These are phyloP conservation scores for Euphrasia arctica DNA, from an alignment of 305 asterid species.

Conservation along the genomic window DNA sequence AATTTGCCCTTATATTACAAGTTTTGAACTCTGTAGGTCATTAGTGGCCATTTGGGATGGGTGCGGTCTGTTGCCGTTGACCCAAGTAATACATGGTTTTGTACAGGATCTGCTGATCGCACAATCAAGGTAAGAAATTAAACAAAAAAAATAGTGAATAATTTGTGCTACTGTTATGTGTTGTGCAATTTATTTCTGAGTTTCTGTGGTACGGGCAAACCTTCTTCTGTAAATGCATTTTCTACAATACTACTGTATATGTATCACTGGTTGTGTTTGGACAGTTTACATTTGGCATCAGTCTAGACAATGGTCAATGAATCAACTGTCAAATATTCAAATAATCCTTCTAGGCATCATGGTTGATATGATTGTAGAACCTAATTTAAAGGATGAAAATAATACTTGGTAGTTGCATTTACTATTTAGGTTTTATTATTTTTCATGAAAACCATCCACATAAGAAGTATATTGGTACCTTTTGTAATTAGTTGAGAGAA, in stretches of 20 bases:
- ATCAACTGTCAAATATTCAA: conserved; percentile 9
- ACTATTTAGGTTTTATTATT: no score
- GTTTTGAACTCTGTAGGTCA: conserved; percentile 56
- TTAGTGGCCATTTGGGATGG: conserved; percentile 99
- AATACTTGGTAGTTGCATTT: background rate
- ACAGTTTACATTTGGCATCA: background rate
- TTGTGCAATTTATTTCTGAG: background rate
- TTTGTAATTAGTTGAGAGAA: conserved; percentile 9
- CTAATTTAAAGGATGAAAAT: conserved; percentile 10
- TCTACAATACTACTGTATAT: background rate
- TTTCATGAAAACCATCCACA: no score
- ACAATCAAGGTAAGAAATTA: conserved; percentile 72
- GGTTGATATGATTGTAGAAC: conserved; percentile 8
- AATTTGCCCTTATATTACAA: conserved; percentile 11
- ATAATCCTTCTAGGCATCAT: conserved; percentile 4
- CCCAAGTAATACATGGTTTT: conserved; percentile 94
- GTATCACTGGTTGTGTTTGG: background rate
- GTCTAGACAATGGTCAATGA: conserved; percentile 6
- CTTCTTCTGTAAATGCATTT: background rate
- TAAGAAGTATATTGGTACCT: no score
- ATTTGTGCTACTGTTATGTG: conserved; percentile 5
- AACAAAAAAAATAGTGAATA: background rate
- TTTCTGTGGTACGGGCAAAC: background rate
- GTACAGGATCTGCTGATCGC: conserved; percentile 98
- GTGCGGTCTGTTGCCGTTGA: conserved; percentile 98